Base-by-base conservation (phyloP, 2,329 filamentous ascomycete species). In the Chrysoporthe deuterocubensis region DNA sequence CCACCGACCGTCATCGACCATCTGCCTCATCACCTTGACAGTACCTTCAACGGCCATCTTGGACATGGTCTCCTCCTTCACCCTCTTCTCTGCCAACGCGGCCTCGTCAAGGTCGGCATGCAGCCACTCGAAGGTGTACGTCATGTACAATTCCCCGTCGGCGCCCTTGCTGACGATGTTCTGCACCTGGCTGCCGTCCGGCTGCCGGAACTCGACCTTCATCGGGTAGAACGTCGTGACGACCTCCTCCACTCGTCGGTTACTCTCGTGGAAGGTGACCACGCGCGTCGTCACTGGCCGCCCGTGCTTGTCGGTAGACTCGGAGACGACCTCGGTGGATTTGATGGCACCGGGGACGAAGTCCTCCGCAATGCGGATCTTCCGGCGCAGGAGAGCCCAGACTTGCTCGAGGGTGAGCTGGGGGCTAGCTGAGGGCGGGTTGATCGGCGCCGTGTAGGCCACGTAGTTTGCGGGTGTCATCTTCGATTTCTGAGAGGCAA, bases 271-370 rank as follows among this genome's bases (percentile, higher is more conserved):
- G 68, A 77, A 77, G 3, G 73, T 46, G 9, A 77, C 74, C 43
- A 77, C 74, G 40, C 76, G 76, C 11, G 73, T 69, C 32, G 70
- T 73, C n/a, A 77, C 72, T 0, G 69, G 26, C 40, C 75, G 73
- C 1, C 74, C 76, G 3, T 72, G 71, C 4, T 70, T 37, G 56
- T 76, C 71, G 18, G 62, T 48, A 4, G 70, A 69, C 26, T 76
- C 73, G 40, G 72, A 75, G 2, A 77, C 5, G 9, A 77, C 75
- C 6, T 71, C 70, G 1, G 75, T 77, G 11, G 72, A 71, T 54
- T 73, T 52, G 48, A 77, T 77, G 37, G 74, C 75, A 34, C 63
- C 72, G 1, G 74, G 65, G 34, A 77, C 75, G 32, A 77, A 77
- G 52, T 71, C 74, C 60, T 77, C 74, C 21, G 76, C 76, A 3